phyloP scores from a whole-genome alignment of 176 grass and related monocot genomes.

The Bromus sterilis region DNA sequence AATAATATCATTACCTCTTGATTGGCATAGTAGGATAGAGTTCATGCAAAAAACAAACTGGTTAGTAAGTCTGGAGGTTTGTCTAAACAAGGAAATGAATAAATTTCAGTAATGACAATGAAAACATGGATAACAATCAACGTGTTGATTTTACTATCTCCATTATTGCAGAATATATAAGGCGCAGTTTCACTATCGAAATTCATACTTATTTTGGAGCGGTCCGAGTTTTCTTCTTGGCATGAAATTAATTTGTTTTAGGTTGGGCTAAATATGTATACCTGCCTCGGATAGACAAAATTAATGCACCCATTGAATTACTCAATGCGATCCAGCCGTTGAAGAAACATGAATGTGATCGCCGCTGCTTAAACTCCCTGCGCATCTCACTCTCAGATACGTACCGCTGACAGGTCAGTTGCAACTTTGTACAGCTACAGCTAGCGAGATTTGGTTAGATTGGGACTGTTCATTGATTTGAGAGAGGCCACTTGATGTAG shows the following conservation, averaged over 20 bases:
- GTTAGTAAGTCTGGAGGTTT: too few species aligned
- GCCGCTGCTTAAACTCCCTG: not conserved
- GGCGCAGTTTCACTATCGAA: not conserved
- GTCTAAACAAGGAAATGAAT: not conserved
- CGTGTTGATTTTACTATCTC: not conserved
- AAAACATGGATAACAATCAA: not conserved
- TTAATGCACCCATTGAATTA: not conserved
- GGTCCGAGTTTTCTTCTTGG: not conserved
- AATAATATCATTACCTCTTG: not conserved
- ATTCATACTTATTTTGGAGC: not conserved
- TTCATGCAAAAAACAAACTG: not conserved
- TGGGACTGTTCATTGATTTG: not conserved
- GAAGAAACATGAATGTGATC: not conserved
- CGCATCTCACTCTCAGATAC: not conserved
- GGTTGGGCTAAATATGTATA: not conserved
- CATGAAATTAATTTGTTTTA: not conserved
- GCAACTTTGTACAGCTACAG: constrained; percentile 3
- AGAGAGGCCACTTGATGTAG: constrained; percentile 6
- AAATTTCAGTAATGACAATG: too few species aligned
- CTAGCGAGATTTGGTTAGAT: not conserved
- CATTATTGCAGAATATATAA: not conserved
- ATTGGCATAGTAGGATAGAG: not conserved
- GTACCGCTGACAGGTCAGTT: constrained; percentile 5
- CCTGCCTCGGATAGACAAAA: not conserved
- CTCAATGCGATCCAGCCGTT: not conserved